Evolutionary conservation across 371 early-diverging fungal genomes (phyloP).

Genomic region (Actinomortierella wolfii): DNA sequence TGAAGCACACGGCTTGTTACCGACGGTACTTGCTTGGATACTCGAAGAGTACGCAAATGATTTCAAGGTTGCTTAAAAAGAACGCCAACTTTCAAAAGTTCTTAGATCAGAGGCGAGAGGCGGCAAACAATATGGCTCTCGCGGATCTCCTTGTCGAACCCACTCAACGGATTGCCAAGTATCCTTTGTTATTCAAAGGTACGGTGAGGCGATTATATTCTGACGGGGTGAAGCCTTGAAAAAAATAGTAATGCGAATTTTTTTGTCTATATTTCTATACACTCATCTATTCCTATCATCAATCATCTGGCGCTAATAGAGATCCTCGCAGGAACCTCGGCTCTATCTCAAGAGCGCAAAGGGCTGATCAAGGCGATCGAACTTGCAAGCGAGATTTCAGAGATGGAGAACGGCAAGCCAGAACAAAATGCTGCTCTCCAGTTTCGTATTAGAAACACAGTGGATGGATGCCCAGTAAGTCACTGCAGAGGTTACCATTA

Average conservation of each 20-base stretch:
- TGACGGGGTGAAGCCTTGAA: too few species aligned
- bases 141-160: conserved; percentile 30
- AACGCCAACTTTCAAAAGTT: too few species aligned
- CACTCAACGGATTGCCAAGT: conserved; percentile 37
- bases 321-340: conserved; percentile 26
- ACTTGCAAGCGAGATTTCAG: conserved; percentile 21
- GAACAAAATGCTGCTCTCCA: conserved; percentile 25
- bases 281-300: too few species aligned
- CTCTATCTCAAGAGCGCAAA: conserved; percentile 12
- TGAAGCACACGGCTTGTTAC: too few species aligned
- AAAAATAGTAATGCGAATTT: too few species aligned
- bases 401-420: conserved; percentile 35
- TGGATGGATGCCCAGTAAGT: conserved; percentile 26
- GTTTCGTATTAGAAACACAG: conserved; percentile 23
- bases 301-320: conserved; percentile 2
- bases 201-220: background rate
- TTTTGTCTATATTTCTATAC: too few species aligned
- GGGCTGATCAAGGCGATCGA: conserved; percentile 25
- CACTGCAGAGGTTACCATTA: background rate
- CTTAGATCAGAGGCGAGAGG: too few species aligned
- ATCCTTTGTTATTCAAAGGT: conserved; percentile 43
- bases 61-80: too few species aligned
- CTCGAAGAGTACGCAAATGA: too few species aligned
- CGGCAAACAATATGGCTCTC: background rate
- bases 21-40: too few species aligned